phyloP scores from a whole-genome alignment of 345 rosid genomes.

The Sisymbrium irio region DNA sequence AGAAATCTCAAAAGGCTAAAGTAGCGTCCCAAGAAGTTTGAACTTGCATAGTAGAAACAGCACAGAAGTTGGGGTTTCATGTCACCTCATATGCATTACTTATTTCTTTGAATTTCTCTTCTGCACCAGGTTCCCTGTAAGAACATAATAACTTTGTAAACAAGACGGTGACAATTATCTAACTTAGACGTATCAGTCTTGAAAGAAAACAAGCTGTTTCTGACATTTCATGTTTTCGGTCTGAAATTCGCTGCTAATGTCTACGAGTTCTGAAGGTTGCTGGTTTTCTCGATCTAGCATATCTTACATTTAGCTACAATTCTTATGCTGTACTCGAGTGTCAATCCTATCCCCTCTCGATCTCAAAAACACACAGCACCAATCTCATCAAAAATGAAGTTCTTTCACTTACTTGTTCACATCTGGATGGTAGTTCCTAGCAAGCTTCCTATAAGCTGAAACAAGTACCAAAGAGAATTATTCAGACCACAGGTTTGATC shows the following conservation, averaged over 20 bases:
- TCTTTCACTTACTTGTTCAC: slow-evolving; percentile 79
- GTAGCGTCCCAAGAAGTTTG: neutral
- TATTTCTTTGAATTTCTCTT: slow-evolving; percentile 92
- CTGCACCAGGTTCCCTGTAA: slow-evolving; percentile 86
- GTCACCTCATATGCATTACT: slow-evolving; percentile 97
- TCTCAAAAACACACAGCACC: neutral
- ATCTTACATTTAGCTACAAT: neutral
- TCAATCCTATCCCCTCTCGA: neutral
- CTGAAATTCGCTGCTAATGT: neutral
- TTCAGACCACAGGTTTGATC: neutral
- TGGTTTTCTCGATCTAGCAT: neutral
- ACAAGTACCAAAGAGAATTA: neutral
- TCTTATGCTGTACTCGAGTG: neutral
- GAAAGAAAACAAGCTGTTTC: neutral
- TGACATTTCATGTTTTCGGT: neutral
- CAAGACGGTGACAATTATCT: neutral
- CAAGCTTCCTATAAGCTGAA: slow-evolving; percentile 96
- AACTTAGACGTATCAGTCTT: neutral
- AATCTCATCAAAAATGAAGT: neutral
- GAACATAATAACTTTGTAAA: neutral
- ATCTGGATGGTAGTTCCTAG: slow-evolving; percentile 93
- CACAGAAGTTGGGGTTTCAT: neutral
- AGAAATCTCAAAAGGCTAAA: neutral
- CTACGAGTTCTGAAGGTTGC: neutral
- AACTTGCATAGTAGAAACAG: neutral